Evolutionary conservation across 164 flowering plant species (phyloP), one percentile per base, ranked within the genome.

Genomic region (Houttuynia cordata): DNA sequence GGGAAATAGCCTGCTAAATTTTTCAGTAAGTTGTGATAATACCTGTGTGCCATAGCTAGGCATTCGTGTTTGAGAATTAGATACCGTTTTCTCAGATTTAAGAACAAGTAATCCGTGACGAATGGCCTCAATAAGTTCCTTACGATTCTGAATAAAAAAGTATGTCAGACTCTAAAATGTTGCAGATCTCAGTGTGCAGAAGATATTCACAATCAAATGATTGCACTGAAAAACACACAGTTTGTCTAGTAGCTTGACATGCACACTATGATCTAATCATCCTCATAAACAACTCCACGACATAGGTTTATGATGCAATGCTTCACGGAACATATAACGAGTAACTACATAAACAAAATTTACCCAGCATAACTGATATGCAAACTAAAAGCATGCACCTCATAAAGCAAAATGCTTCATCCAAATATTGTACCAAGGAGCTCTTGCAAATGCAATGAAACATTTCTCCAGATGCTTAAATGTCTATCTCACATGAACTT

Each of bases 41-140:
- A 94, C 99, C 95, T 94, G 97, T 37, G 93, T 91, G 18, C 95
- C 99, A 81, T 94, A 94, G 69, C 93, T 94, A 63, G 99, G 99
- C 92, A 88, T 83, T 23, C 85, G 82, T 53, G 79, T 66, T 67
- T 90, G 94, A 53, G 79, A 42, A 63, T 45, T 83, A 61, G 93
- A 68, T 40, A 75, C 62, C 25, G 55, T 60, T 76, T 81, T 88
- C 51, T 94, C 96, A 67, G 97, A 79, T 75, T 83, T 88, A 53
- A 86, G 63, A 24, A 78, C 66, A 62, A 60, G 25, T 63, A 83
- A 63, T 34, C 99, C 99, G 71, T 75, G 91, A 71, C 75, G 85
- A 40, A 88, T 79, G 24, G 85, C 82, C 71, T 88, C 88, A 71
- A 83, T 85, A 64, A 94, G 81, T 67, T 82, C 87, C 72, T 83